A percentile compares a stretch with the other conserved stretches of the same genome.
Evolutionary conservation across 768 basidiomycete species (phyloP).

Genomic region (Suillus brevipes): DNA sequence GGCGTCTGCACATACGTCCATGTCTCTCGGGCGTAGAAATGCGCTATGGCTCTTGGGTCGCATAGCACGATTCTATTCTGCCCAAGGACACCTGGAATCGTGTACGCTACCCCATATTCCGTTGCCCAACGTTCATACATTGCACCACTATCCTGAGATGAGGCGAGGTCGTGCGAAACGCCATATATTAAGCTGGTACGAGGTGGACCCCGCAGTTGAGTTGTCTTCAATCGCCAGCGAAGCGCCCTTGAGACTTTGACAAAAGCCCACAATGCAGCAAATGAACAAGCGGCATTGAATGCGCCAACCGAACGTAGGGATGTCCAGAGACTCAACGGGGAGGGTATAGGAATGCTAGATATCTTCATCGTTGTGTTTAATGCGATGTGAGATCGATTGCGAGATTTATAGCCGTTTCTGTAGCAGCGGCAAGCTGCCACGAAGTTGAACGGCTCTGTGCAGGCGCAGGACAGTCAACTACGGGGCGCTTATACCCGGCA

Average conservation of each 20-base stretch:
- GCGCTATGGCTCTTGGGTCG: constrained; percentile 50
- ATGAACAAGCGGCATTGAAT: not conserved
- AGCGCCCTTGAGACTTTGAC: constrained; percentile 8
- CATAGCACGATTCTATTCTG: constrained; percentile 7
- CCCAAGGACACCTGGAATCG: constrained; percentile 17
- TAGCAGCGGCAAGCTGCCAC: not conserved
- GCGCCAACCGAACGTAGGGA: not conserved
- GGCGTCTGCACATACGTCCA: constrained; percentile 46
- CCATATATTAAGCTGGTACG: constrained; percentile 21
- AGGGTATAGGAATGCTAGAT: not conserved
- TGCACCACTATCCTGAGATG: constrained; percentile 1
- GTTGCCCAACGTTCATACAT: constrained; percentile 25
- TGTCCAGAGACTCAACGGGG: not conserved
- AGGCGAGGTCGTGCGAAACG: constrained; percentile 9
- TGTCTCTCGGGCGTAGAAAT: constrained; percentile 52
- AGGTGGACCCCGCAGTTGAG: constrained; percentile 21
- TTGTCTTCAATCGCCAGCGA: constrained; percentile 12
- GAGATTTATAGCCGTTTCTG: not conserved
- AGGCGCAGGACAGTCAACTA: not conserved
- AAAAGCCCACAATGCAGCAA: not conserved
- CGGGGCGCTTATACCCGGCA: too few relatives aligned
- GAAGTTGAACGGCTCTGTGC: not conserved
- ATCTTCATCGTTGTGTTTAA: not conserved
- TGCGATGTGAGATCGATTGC: not conserved
- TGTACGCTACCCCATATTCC: constrained; percentile 21